Base-by-base conservation (phyloP, 495 filamentous ascomycete genomes). In the Neurospora africana region DNA sequence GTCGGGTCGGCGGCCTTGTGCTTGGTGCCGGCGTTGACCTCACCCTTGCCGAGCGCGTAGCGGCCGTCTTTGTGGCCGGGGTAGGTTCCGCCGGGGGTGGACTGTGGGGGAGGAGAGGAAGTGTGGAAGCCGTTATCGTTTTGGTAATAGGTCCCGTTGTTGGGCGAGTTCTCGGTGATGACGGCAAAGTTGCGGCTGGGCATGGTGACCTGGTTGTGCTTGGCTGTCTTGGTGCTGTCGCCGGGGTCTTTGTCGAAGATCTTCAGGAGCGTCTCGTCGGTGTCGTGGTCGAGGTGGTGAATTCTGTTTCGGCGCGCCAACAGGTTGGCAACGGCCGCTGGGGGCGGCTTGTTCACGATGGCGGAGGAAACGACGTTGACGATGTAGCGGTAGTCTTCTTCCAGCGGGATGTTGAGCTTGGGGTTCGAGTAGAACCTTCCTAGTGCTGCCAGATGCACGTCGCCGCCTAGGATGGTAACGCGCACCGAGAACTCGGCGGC, bases 371-470 rank as follows among this genome's bases (percentile, higher is more conserved):
- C 90, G 72, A 99, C 82, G 74, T 90, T 89, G 21, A 91, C 91
- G 88, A 98, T 98, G 79, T 99, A 99, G 71, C 95, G 89, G 81
- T 93, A 93, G 80, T 99, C 95, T 53, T 87, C 87, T 79, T 97
- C 92, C 74, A 93, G 93, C 19, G 91, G 82, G 47, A 97, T 82
- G 30, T 88, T 86, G 39, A 95, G 83, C 74, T 91, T 91, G 2
- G 92, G 89, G 75, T 93, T 96, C 2, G 93, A 94, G 80, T 94
- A 97, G 84, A 99, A 98, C 74, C 96, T 92, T 3, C 96, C 95
- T 36, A 98, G 86, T 1, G 94, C 95, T 6, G 91, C 94, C 13
- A 99, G 85, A 80, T 98, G 94, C 17, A 98, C 95, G 82, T 99
- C 96, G 70, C 95, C 96, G 43, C 93, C 87, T 8, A 98, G 87